A percentile compares a stretch with the other conserved stretches of the same genome.
These are phyloP conservation scores for Penicillium olsonii DNA, from an alignment of 2,329 filamentous ascomycete genomes.

Conservation along the genomic window DNA sequence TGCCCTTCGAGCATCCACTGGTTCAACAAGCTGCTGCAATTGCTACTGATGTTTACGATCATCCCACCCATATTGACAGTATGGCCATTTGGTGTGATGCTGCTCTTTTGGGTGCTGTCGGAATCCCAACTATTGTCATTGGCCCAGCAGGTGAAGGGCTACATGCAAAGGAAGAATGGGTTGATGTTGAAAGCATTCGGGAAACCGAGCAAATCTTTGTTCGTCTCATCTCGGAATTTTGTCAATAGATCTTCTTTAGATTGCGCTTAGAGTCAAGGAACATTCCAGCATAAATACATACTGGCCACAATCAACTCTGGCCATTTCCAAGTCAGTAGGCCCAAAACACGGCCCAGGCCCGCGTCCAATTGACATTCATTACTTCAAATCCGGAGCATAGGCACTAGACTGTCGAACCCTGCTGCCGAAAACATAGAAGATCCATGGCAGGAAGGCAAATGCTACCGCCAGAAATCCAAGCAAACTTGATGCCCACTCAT, in stretches of 20 bases:
- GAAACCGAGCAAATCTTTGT: not conserved
- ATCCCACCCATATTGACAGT: not conserved
- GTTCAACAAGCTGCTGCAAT: not conserved
- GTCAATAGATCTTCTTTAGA: not conserved
- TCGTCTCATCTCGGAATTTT: not conserved
- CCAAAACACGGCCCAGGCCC: too few relatives aligned
- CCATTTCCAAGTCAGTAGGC: too few relatives aligned
- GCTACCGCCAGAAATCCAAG: constrained; percentile 55
- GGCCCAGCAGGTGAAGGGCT: not conserved
- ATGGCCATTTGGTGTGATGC: not conserved
- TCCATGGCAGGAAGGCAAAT: constrained; percentile 45
- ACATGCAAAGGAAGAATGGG: constrained; percentile 1
- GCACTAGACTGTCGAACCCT: too few relatives aligned
- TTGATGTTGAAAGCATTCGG: not conserved
- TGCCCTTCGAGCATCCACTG: not conserved
- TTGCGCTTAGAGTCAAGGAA: too few relatives aligned
- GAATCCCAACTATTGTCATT: not conserved
- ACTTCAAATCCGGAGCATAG: too few relatives aligned
- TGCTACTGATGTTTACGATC: not conserved
- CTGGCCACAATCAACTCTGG: too few relatives aligned
- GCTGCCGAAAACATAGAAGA: constrained; percentile 39
- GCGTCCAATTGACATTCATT: too few relatives aligned
- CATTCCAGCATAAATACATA: too few relatives aligned
- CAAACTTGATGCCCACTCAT: constrained; percentile 62
- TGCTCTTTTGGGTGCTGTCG: not conserved